Evolutionary conservation across 768 basidiomycete genomes (phyloP), one percentile per base, ranked within the genome.

Genomic region (Auricularia heimuer): DNA sequence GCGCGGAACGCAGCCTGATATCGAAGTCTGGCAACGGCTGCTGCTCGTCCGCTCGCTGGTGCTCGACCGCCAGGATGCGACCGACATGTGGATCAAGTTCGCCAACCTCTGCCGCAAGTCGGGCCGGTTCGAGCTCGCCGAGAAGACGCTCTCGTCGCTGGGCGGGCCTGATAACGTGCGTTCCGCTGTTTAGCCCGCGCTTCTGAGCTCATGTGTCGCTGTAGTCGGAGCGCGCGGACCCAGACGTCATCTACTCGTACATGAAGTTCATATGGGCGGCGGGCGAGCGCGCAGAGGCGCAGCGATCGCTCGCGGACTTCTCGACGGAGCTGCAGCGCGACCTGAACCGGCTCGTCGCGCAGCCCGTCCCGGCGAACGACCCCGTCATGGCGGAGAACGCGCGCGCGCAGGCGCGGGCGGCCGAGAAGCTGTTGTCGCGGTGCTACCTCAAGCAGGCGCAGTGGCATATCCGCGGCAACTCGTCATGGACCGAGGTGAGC

Each of bases 11-110:
- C 79, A 82, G 67, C 75, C 77, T n/a, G 81, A 82, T 68, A 80
- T 82, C 62, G 80, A 82, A 65, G 78, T 81, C 2, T 82, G 81
- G 81, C 81, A 82, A 65, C 75, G 80, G 7, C 77, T 82, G 35
- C 75, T 82, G 18, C 79, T 80, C 67, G 78, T 82, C 54, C 74
- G 81, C 34, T 80, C 78, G 2, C 74, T 82, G 51, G 80, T 81
- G 62, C 70, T 82, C 29, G 78, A 73, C 3, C 80, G 81, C 1
- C 75, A 73, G 18, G 79, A 82, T 64, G 79, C 81, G 68, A 78
- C 75, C 66, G 77, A 80, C 61, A 81, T 79, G 68, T 80, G 79
- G 78, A 80, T 82, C 73, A 78, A 80, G 67, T 82, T 82, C 68
- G 80, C 80, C 33, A 81, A 82, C 68, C 73, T 82, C 2, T 82